Evolutionary conservation across 192 early-diverging fungal genomes (phyloP).

Genomic region (Umbelopsis vinacea): DNA sequence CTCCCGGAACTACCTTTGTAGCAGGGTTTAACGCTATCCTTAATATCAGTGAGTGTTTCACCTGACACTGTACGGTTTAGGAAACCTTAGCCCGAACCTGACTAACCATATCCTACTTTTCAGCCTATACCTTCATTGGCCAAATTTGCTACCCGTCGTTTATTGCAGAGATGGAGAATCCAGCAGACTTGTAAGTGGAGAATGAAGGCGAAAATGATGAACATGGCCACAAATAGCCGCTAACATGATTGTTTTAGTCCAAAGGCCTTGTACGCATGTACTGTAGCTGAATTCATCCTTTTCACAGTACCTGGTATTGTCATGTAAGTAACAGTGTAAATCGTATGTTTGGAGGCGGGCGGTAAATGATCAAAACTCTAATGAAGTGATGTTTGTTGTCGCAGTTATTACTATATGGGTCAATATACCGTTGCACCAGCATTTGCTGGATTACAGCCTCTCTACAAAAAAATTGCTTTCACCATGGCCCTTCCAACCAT

Average conservation of each 20-base stretch:
- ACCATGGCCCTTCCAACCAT: constrained; percentile 19
- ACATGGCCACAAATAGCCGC: neutral
- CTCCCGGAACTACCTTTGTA: constrained; percentile 51
- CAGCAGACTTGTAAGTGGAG: constrained; percentile 10
- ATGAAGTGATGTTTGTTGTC: neutral
- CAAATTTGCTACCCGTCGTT: constrained; percentile 11
- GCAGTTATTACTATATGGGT: constrained; percentile 10
- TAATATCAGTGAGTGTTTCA: constrained; percentile 5
- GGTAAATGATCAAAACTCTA: neutral
- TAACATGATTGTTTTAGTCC: neutral
- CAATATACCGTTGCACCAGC: constrained; percentile 17
- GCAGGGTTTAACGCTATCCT: constrained; percentile 43
- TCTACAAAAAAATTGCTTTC: constrained; percentile 20
- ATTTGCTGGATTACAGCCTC: constrained; percentile 4
- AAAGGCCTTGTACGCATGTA: constrained; percentile 15
- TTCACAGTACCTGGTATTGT: constrained; percentile 11
- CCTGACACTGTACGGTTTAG: too few relatives aligned
- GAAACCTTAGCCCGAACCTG: neutral
- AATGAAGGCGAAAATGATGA: neutral
- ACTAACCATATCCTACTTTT: neutral
- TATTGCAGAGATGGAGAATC: constrained; percentile 17
- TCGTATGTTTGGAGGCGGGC: neutral
- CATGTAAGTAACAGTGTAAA: neutral
- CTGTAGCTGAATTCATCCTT: constrained; percentile 14
- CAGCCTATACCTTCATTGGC: constrained; percentile 17